Base-by-base conservation (phyloP, 1,284 basidiomycete species). In the Termitomyces sp. region DNA sequence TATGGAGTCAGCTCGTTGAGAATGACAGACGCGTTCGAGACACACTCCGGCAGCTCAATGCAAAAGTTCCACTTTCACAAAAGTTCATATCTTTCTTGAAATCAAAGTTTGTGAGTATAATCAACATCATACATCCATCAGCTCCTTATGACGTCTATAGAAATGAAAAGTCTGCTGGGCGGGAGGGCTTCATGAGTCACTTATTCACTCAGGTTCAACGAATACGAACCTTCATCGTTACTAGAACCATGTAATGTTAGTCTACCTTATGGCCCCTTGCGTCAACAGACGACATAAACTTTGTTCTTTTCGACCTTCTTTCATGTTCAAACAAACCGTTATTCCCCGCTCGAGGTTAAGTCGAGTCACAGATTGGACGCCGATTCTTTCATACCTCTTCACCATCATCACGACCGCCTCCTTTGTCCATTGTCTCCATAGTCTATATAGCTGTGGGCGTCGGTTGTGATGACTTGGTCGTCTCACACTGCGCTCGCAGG, bases 1-100 rank as follows among this genome's bases (percentile, higher is more conserved):
- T 58, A 3, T 58, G 57, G 57, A 52, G 46, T n/a, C 50, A 55
- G 28, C 57, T 58, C n/a, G 53, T 55, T 4, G 45, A 52, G 10
- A 58, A 55, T 42, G 54, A 58, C 28, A 55, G 34, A 26, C 45
- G 33, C 13, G 49, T 58, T 30, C 50, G 53, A 15, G 54, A 55
- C 19, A 52, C 45, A 10, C 45, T 58, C 26, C 49, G 46, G 9
- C 53, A 58, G 19, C 47, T 58, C 12, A 52, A 48, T 17, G 46
- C 21, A 3, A 55, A 58, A 44, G 50, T 55, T 17, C 49, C 57
- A 12, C 50, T 58, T 12, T 52, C 53, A 1, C 49, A 52, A 31
- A 55, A 50, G 19, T 15, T 58, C 30, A 52, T 45, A 46, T 38
- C 46, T n/a, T 58, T 55, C 19, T 45, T 58, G n/a, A 54, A 54